Base-by-base conservation (phyloP, 345 rosid species). In the Excoecaria cochinchinensis region DNA sequence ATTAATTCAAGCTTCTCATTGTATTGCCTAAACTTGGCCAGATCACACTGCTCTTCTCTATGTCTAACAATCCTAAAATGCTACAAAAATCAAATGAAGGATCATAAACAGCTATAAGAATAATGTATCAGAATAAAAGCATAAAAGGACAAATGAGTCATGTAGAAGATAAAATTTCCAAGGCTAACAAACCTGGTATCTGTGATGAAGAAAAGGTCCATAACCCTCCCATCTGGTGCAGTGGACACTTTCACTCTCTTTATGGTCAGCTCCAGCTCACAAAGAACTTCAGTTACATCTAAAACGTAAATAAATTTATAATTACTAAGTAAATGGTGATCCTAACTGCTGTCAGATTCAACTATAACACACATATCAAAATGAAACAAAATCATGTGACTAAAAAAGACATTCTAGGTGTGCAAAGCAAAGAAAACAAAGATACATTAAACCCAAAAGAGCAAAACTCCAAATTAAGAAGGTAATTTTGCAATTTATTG, bases 231-330 rank as follows among this genome's bases (percentile, higher is more conserved):
- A 79, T 90, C 95, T 7, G 92, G 95, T 62, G 91, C 74, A 63
- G 92, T 87, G 79, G 86, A 89, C 60, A 86, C 89, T 80, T 90
- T 90, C 42, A 87, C 95, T 76, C 85, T 86, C 80, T 85, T 87
- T 76, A 89, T 89, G 47, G 85, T 85, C 56, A 89, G 88, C 82
- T 90, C 91, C 65, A 90, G 82, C 77, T 86, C 90, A 44, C 87
- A 89, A 65, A 90, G 90, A 76, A 86, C 95, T 77, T 68, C 84
- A 17, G 95, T 82, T 62, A 90, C 91, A 79, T 87, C 95, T 89
- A 76, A 31, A 79, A 44, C 50, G 60, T 5, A 50, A 24, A 36
- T 59, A 63, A 62, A 50, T 2, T 21, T 56, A 46, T 31, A 8
- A 57, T 67, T 62, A 44, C 65, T 70, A 74, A 53, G 14, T 46